Percentiles rank a stretch among this genome's conserved stretches.
These are phyloP conservation scores for Platanus orientalis DNA, from an alignment of 164 flowering plant species.

Conservation along the genomic window DNA sequence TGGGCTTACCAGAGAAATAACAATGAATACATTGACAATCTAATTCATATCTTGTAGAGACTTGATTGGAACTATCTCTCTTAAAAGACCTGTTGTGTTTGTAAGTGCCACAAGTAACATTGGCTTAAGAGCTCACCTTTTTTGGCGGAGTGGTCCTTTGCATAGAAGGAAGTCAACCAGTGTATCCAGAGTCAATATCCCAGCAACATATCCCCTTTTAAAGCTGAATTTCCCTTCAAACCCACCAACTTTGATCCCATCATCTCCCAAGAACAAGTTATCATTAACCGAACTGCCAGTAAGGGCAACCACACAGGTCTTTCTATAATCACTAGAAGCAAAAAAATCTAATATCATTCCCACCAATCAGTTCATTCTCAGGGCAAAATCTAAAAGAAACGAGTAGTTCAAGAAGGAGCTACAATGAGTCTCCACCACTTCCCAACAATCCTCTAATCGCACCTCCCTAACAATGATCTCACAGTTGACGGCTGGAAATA, in stretches of 20 bases:
- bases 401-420: slow-evolving; percentile 86
- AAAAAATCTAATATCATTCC: slow-evolving; percentile 70
- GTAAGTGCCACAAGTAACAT: no score
- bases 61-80: no score
- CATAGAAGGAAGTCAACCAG: slow-evolving; percentile 92
- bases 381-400: slow-evolving; percentile 73
- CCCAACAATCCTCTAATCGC: slow-evolving; percentile 96
- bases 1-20: no score
- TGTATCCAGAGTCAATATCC: slow-evolving; percentile 88
- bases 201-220: no score
- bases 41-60: no score
- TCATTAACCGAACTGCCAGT: slow-evolving; percentile 44
- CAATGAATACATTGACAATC: no score
- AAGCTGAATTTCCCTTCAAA: no score
- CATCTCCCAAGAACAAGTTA: slow-evolving; percentile 23
- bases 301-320: no score
- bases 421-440: slow-evolving; percentile 96
- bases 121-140: slow-evolving; percentile 84
- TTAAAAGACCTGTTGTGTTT: no score
- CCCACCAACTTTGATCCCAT: no score
- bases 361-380: slow-evolving; percentile 70
- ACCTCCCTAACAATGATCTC: slow-evolving; percentile 90
- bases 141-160: slow-evolving; percentile 78
- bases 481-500: slow-evolving; percentile 72
- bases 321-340: no score